Evolutionary conservation across 331 rosid species (phyloP).

Genomic region (Quercus phellos): DNA sequence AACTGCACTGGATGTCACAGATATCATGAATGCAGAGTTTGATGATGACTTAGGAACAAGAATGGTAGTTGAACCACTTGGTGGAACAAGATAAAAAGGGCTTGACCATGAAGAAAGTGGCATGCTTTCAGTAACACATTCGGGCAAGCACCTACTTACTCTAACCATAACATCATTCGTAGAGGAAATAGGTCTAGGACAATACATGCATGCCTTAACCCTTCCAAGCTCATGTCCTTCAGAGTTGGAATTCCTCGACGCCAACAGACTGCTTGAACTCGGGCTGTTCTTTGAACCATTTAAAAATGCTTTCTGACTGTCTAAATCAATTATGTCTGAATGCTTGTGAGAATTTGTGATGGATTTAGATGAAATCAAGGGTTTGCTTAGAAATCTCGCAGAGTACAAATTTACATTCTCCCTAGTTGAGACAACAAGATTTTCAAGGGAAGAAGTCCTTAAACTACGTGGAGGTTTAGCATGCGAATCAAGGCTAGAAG

Average conservation of each 20-base stretch:
- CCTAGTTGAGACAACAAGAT: slow-evolving; percentile 50
- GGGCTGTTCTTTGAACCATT: slow-evolving; percentile 23
- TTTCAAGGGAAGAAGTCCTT: slow-evolving; percentile 23
- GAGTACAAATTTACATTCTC: slow-evolving; percentile 33
- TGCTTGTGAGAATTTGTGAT: slow-evolving; percentile 28
- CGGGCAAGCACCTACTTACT: slow-evolving; percentile 47
- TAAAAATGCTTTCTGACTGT: slow-evolving; percentile 23
- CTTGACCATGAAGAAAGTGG: slow-evolving; percentile 62
- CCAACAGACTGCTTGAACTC: slow-evolving; percentile 29
- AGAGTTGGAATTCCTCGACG: slow-evolving; percentile 36
- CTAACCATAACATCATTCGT: slow-evolving; percentile 63
- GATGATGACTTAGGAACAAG: slow-evolving; percentile 66
- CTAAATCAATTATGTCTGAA: slow-evolving; percentile 22
- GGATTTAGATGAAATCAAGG: slow-evolving; percentile 27
- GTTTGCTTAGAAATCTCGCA: slow-evolving; percentile 16
- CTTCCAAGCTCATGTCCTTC: slow-evolving; percentile 47
- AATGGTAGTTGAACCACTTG: slow-evolving; percentile 83
- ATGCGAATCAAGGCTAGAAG: slow-evolving; percentile 31
- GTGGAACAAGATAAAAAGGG: slow-evolving; percentile 77
- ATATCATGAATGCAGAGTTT: slow-evolving; percentile 65
- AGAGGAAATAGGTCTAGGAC: slow-evolving; percentile 56
- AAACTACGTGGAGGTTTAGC: slow-evolving; percentile 23
- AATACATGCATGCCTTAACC: slow-evolving; percentile 67
- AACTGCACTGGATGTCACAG: slow-evolving; percentile 66
- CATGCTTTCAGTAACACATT: slow-evolving; percentile 30